phyloP scores from a whole-genome alignment of 78 protist genomes.

The Isochrysis galbana region DNA sequence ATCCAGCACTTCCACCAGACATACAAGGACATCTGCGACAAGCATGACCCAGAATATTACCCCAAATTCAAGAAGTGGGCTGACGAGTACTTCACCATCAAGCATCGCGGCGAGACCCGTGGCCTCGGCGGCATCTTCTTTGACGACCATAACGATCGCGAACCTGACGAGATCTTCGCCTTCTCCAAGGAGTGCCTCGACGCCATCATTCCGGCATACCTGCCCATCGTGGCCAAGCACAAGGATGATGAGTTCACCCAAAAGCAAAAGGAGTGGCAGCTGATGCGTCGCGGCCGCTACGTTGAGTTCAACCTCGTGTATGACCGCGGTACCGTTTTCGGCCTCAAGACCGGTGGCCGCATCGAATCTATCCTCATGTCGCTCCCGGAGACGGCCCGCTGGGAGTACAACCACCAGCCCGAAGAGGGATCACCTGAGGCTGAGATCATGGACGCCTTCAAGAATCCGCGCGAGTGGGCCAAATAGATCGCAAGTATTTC shows the following conservation, averaged over 20 bases:
- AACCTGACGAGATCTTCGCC: constrained; percentile 19
- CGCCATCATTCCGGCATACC: constrained; percentile 33
- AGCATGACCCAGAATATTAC: constrained; percentile 50
- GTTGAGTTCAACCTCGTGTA: constrained; percentile 65
- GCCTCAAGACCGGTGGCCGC: constrained; percentile 53
- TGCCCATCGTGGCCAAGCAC: constrained; percentile 52
- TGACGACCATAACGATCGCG: constrained; percentile 54
- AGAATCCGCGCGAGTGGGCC: constrained; percentile 47
- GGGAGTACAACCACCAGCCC: constrained; percentile 47
- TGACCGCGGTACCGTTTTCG: constrained; percentile 57
- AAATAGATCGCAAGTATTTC: too few species aligned
- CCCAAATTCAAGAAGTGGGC: constrained; percentile 53
- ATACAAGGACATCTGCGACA: constrained; percentile 57
- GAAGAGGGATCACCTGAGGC: constrained; percentile 35
- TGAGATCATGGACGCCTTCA: constrained; percentile 38
- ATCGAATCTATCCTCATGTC: constrained; percentile 67
- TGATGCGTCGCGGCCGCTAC: constrained; percentile 60
- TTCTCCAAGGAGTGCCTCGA: constrained; percentile 30
- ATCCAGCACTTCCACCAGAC: constrained; percentile 57
- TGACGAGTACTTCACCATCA: constrained; percentile 54
- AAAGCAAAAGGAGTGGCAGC: constrained; percentile 64
- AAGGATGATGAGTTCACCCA: constrained; percentile 41
- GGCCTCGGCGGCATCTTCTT: constrained; percentile 70
- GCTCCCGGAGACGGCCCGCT: constrained; percentile 56
- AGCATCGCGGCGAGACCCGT: constrained; percentile 65